Conservation (phyloP, 148 eudicot genomes). For the Rhododendron ferrugineum region DNA sequence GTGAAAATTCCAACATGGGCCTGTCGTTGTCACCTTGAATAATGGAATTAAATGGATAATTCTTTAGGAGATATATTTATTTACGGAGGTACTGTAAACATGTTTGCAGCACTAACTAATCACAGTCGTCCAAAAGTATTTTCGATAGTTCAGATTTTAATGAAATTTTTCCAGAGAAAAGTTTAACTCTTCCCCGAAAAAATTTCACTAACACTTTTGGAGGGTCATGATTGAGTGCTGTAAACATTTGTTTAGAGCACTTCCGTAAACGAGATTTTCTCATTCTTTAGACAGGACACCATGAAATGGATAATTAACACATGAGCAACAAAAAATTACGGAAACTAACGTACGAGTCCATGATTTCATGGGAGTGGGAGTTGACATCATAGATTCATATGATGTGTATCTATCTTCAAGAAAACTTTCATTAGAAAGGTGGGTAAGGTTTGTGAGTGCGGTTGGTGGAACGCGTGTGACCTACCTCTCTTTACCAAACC, state of each 20-base stretch:
- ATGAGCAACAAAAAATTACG: not conserved
- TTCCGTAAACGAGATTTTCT: too few relatives aligned
- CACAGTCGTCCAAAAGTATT: too few relatives aligned
- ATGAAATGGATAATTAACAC: not conserved
- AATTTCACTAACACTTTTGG: too few relatives aligned
- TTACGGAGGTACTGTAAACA: too few relatives aligned
- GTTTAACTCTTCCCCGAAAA: too few relatives aligned
- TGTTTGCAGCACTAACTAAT: too few relatives aligned
- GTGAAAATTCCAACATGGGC: not conserved
- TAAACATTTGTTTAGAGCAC: too few relatives aligned
- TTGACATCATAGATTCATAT: not conserved
- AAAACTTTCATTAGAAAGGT: not conserved
- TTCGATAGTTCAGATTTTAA: too few relatives aligned
- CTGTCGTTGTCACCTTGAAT: not conserved
- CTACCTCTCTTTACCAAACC: not conserved
- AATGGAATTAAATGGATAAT: not conserved
- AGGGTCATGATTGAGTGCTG: too few relatives aligned
- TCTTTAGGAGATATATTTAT: too few relatives aligned
- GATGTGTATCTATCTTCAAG: not conserved
- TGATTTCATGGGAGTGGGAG: not conserved
- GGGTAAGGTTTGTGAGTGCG: not conserved
- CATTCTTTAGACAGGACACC: not conserved
- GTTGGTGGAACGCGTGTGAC: conserved; percentile 5
- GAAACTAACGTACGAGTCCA: not conserved
- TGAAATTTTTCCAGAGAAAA: too few relatives aligned